These are phyloP conservation scores for Saccharomyces hybrid DNA, from an alignment of 1,139 yeast genomes.

Conservation along the genomic window DNA sequence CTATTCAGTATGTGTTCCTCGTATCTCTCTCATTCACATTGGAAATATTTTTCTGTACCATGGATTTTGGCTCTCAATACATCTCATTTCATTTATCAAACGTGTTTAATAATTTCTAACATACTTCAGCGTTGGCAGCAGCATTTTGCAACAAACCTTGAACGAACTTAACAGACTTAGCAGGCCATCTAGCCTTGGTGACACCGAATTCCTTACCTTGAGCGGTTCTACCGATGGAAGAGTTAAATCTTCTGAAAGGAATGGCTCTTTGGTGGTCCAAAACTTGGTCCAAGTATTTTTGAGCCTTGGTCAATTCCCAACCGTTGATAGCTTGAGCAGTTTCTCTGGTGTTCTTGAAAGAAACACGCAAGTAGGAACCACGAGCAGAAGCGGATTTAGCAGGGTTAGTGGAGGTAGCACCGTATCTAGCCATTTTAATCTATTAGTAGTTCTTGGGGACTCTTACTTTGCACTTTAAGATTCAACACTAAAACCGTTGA, in stretches of 20 bases:
- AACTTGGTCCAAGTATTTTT: conserved; percentile 92
- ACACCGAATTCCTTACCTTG: conserved; percentile 99
- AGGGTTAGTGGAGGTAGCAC: conserved; percentile 98
- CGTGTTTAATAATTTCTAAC: conserved; percentile 19
- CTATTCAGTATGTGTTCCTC: too few relatives aligned
- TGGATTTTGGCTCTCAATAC: not conserved
- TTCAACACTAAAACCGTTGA: not conserved
- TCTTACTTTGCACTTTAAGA: not conserved
- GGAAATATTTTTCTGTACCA: too few relatives aligned
- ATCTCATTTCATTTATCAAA: not conserved
- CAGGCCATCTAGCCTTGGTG: conserved; percentile 99
- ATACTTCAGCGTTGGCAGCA: conserved; percentile 92
- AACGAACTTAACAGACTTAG: conserved; percentile 92
- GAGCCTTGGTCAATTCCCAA: conserved; percentile 95
- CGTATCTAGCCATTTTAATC: conserved; percentile 77
- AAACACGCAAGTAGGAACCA: conserved; percentile 98
- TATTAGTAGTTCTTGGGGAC: not conserved
- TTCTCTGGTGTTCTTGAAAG: conserved; percentile 99
- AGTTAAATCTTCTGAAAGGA: conserved; percentile 97
- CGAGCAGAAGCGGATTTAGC: conserved; percentile 99
- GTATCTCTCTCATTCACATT: not conserved
- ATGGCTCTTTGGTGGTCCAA: conserved; percentile 98
- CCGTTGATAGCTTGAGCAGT: conserved; percentile 98
- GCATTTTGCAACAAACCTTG: conserved; percentile 95
- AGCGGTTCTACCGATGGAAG: conserved; percentile 97